phyloP scores from a whole-genome alignment of 169 alveolate species.

The Eimeria tenella region DNA sequence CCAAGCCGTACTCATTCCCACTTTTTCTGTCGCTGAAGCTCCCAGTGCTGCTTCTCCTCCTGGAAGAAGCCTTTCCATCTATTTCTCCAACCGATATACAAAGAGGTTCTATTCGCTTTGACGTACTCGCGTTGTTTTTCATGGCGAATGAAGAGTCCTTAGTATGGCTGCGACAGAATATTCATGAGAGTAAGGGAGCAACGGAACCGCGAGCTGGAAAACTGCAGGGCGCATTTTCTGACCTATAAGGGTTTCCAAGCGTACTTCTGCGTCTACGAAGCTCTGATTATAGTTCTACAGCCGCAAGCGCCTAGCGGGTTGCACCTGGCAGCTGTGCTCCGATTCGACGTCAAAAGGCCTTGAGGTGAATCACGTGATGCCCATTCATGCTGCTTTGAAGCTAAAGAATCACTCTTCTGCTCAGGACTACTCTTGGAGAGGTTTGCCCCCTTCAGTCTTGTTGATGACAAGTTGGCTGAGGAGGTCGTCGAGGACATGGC shows the following conservation, averaged over 20 bases:
- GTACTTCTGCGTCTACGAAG: not conserved
- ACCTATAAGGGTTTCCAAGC: not conserved
- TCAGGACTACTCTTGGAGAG: not conserved
- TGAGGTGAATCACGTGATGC: not conserved
- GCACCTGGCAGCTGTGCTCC: not conserved
- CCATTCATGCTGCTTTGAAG: not conserved
- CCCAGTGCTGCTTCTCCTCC: not conserved
- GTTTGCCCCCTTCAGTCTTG: not conserved
- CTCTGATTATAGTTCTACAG: not conserved
- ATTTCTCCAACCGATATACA: not conserved
- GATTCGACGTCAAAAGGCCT: not conserved
- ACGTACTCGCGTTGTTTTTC: not conserved
- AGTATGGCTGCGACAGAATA: not conserved
- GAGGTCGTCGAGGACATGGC: conserved; percentile 4
- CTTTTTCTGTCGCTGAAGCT: not conserved
- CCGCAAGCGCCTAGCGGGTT: not conserved
- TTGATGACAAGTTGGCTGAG: no score
- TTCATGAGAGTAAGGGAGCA: not conserved
- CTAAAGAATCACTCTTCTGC: not conserved
- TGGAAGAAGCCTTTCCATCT: not conserved
- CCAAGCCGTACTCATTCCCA: not conserved
- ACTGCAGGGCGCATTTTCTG: not conserved
- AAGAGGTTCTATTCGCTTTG: not conserved
- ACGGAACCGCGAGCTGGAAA: not conserved
- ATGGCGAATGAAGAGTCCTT: not conserved